These are phyloP conservation scores for Wickerhamomyces sp. DNA, from an alignment of 1,139 yeast genomes.

Conservation along the genomic window DNA sequence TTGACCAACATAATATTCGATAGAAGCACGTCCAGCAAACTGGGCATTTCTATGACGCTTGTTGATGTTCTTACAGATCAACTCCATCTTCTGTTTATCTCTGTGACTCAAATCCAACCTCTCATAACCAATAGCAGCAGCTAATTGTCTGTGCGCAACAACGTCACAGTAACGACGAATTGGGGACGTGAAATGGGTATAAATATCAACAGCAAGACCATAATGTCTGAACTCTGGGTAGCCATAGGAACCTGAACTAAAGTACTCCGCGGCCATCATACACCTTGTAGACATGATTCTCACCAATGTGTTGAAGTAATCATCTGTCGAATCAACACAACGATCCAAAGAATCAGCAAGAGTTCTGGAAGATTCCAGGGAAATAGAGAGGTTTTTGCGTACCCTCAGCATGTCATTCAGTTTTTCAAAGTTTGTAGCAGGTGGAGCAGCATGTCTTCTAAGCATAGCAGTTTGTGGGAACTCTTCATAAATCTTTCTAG, in stretches of 20 bases:
- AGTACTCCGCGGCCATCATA: slow-evolving; percentile 99
- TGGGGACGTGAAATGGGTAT: slow-evolving; percentile 98
- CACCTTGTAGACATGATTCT: slow-evolving; percentile 98
- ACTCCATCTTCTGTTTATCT: slow-evolving; percentile 86
- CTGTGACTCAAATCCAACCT: slow-evolving; percentile 75
- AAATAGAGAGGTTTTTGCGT: slow-evolving; percentile 74
- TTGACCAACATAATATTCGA: slow-evolving; percentile 97
- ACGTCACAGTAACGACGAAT: slow-evolving; percentile 97
- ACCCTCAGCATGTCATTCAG: slow-evolving; percentile 85
- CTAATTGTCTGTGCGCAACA: slow-evolving; percentile 94
- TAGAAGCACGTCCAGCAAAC: slow-evolving; percentile 97
- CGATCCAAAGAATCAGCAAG: slow-evolving; percentile 91
- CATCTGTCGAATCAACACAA: slow-evolving; percentile 76
- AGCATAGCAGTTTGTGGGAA: slow-evolving; percentile 98
- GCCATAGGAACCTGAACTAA: slow-evolving; percentile 87
- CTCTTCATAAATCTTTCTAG: slow-evolving; percentile 83
- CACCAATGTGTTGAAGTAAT: slow-evolving; percentile 87
- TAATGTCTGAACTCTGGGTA: slow-evolving; percentile 95
- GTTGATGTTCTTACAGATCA: slow-evolving; percentile 84
- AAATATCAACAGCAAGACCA: slow-evolving; percentile 95
- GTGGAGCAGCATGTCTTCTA: slow-evolving; percentile 96
- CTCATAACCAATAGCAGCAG: slow-evolving; percentile 96
- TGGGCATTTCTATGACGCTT: slow-evolving; percentile 96
- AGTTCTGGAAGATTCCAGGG: slow-evolving; percentile 82
- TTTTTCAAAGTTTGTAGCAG: slow-evolving; percentile 84